Percentiles rank a stretch among this genome's conserved stretches.
phyloP scores from a whole-genome alignment of 495 filamentous ascomycete species.

The Aspergillus ellipticus region DNA sequence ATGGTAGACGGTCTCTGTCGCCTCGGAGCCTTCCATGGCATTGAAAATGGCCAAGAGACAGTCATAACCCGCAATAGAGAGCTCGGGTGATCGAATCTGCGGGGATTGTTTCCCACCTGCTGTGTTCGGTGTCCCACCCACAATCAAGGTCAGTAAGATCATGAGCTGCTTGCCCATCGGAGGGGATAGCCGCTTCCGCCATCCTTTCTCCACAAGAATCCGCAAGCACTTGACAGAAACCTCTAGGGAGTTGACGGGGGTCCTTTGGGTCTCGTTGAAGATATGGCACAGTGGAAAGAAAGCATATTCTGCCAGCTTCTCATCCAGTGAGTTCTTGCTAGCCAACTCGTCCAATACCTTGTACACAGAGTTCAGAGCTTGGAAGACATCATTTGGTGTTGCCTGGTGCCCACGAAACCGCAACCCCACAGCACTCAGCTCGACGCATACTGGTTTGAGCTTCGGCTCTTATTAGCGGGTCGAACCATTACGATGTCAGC shows the following conservation, averaged over 20 bases:
- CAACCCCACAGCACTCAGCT: conserved; percentile 68
- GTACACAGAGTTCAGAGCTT: conserved; percentile 52
- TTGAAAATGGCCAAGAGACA: conserved; percentile 54
- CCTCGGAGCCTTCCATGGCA: conserved; percentile 36
- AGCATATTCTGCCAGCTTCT: conserved; percentile 85
- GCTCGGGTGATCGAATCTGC: conserved; percentile 61
- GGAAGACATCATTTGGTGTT: conserved; percentile 51
- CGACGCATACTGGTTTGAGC: conserved; percentile 76
- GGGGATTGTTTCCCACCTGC: conserved; percentile 26
- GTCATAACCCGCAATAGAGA: conserved; percentile 56
- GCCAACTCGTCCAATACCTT: conserved; percentile 50
- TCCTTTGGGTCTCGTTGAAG: conserved; percentile 67
- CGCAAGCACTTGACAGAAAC: conserved; percentile 66
- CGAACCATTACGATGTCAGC: conserved; percentile 5
- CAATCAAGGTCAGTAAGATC: conserved; percentile 75
- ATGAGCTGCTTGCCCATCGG: conserved; percentile 80
- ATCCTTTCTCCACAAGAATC: conserved; percentile 71
- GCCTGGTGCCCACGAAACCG: conserved; percentile 52
- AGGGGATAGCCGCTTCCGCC: conserved; percentile 61
- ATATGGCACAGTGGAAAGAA: conserved; percentile 92
- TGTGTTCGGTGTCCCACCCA: conserved; percentile 63
- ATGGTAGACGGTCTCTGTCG: conserved; percentile 55
- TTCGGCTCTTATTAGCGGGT: conserved; percentile 24
- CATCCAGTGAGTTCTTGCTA: conserved; percentile 57
- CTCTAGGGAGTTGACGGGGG: conserved; percentile 72